A percentile compares a stretch with the other conserved stretches of the same genome.
phyloP scores from a whole-genome alignment of 441 rosid species.

The Erodium texanum region DNA sequence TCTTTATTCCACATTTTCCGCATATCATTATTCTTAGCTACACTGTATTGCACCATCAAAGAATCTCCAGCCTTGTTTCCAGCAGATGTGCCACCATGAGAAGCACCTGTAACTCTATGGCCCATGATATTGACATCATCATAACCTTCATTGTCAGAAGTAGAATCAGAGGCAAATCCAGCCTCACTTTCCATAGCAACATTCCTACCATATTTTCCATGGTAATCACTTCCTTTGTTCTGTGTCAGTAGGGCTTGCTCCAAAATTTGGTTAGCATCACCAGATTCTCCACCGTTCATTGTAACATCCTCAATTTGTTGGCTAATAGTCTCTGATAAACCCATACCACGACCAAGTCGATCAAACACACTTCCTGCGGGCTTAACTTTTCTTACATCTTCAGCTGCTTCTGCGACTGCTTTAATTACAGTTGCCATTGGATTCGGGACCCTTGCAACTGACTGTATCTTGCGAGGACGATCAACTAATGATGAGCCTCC shows the following conservation, averaged over 20 bases:
- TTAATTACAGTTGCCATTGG: conserved; percentile 65
- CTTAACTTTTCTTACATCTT: conserved; percentile 58
- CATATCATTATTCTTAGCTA: conserved; percentile 25
- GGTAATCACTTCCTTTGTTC: conserved; percentile 31
- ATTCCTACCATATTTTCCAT: conserved; percentile 29
- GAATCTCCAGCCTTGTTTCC: conserved; percentile 37
- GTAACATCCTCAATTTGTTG: conserved; percentile 28
- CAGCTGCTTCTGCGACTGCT: conserved; percentile 88
- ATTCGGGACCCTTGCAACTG: conserved; percentile 63
- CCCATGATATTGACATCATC: conserved; percentile 33
- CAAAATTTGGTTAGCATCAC: conserved; percentile 27
- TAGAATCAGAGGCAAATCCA: conserved; percentile 30
- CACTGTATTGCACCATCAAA: conserved; percentile 30
- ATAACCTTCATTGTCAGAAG: conserved; percentile 38
- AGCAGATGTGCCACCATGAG: conserved; percentile 28
- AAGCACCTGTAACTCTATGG: conserved; percentile 22
- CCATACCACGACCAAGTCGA: conserved; percentile 54
- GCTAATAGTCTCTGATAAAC: conserved; percentile 29
- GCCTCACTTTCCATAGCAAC: conserved; percentile 32
- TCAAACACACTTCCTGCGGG: conserved; percentile 76
- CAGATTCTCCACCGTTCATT: conserved; percentile 39
- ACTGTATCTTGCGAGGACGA: conserved; percentile 49
- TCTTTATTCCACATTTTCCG: conserved; percentile 25
- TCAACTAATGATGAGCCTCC: conserved; percentile 35
- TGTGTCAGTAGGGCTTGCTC: conserved; percentile 24